Evolutionary conservation across 768 basidiomycete genomes (phyloP).

Genomic region (Podaxis sp.): DNA sequence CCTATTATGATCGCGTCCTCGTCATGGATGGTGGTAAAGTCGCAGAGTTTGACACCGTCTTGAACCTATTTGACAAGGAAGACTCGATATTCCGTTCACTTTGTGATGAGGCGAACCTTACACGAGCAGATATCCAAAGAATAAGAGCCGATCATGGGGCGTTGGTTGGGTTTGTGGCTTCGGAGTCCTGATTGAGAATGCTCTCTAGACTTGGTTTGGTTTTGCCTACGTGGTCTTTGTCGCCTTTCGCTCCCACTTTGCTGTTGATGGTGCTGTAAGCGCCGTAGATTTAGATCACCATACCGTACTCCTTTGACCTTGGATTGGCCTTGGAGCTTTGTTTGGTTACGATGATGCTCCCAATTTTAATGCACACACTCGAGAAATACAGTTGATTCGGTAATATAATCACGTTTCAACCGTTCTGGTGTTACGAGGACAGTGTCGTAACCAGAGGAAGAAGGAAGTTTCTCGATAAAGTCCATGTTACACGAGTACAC

Average conservation of each 20-base stretch:
- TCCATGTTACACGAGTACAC: no score
- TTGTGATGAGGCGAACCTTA: constrained; percentile 61
- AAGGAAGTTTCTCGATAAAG: no score
- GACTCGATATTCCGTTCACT: constrained; percentile 67
- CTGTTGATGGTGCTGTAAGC: background rate
- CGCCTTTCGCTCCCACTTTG: background rate
- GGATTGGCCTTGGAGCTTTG: no score
- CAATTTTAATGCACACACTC: no score
- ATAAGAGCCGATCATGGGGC: constrained; percentile 35
- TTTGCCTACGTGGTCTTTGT: background rate
- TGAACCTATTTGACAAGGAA: constrained; percentile 55
- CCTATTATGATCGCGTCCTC: constrained; percentile 63
- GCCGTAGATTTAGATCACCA: background rate
- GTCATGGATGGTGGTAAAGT: constrained; percentile 70
- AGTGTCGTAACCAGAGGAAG: no score
- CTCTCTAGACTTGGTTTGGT: background rate
- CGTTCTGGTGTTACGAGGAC: no score
- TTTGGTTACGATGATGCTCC: no score
- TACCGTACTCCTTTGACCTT: background rate
- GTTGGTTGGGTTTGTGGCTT: background rate
- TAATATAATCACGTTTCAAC: no score
- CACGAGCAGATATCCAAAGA: constrained; percentile 50
- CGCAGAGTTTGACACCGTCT: constrained; percentile 72
- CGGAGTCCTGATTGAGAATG: background rate
- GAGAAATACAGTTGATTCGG: no score